A percentile compares a stretch with the other conserved stretches of the same genome.
These are phyloP conservation scores for Gynandropsis gynandra DNA, from an alignment of 345 rosid species.

Conservation along the genomic window DNA sequence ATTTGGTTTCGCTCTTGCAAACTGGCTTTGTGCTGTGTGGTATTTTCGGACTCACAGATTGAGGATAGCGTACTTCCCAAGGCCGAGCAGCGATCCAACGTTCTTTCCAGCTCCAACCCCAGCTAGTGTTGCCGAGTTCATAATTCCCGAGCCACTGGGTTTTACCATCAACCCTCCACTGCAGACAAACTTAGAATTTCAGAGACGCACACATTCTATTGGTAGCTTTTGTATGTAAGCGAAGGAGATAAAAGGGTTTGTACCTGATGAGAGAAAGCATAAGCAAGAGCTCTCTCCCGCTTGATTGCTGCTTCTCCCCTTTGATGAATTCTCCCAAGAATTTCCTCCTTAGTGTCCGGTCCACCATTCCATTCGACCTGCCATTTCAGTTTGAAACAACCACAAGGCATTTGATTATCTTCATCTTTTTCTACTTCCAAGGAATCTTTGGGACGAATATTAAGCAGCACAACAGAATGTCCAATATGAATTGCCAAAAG, in stretches of 20 bases:
- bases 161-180: constrained; percentile 81
- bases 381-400: constrained; percentile 8
- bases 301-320: constrained; percentile 88
- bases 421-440: constrained; percentile 1
- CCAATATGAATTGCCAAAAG: no score
- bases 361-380: constrained; percentile 98
- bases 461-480: no score
- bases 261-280: constrained; percentile 97
- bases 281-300: constrained; percentile 92
- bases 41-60: constrained; percentile 47
- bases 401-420: constrained; percentile 9
- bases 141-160: constrained; percentile 38
- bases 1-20: constrained; percentile 33
- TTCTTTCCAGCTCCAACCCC: constrained; percentile 99
- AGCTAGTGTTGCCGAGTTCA: constrained; percentile 64
- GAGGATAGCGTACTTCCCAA: constrained; percentile 68
- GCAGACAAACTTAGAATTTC: no score
- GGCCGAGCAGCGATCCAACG: constrained; percentile 92
- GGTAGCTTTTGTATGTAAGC: no score
- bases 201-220: no score
- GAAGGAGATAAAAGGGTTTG: no score
- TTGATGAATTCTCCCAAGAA: constrained; percentile 60
- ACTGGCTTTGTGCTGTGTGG: constrained; percentile 32
- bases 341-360: constrained; percentile 59
- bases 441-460: neutral